Conservation (phyloP, 305 asterid species). For the Fraxinus dipetala region DNA sequence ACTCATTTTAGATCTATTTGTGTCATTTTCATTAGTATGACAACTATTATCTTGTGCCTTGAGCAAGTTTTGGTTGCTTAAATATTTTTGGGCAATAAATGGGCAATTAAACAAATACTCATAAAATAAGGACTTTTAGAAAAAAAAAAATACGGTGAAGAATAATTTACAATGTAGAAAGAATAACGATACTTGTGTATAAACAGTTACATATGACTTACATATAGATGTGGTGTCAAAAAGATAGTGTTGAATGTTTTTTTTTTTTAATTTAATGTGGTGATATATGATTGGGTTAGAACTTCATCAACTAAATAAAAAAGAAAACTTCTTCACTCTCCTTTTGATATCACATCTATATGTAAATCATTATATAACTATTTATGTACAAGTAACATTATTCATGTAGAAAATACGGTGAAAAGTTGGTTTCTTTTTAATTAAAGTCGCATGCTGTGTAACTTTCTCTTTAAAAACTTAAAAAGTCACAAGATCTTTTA, state of each 20-base stretch:
- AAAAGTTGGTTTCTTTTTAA: not conserved
- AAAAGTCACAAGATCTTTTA: not conserved
- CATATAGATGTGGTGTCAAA: not conserved
- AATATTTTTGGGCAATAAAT: not conserved
- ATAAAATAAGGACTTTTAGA: not conserved
- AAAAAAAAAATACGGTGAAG: not conserved
- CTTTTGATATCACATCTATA: not conserved
- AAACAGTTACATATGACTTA: not conserved
- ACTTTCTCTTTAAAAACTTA: not conserved
- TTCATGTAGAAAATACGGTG: not conserved
- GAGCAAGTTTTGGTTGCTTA: not conserved
- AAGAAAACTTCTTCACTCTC: too few species aligned
- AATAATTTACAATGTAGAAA: not conserved
- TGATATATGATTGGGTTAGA: not conserved
- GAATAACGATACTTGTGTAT: not conserved
- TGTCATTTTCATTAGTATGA: not conserved
- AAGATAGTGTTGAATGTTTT: not conserved
- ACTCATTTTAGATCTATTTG: not conserved
- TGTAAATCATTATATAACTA: too few species aligned
- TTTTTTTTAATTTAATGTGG: not conserved
- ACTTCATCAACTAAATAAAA: not conserved
- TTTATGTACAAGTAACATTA: too few species aligned
- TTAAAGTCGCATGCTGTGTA: not conserved
- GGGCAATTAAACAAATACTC: not conserved
- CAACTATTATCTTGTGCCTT: not conserved